phyloP scores from a whole-genome alignment of 2,329 filamentous ascomycete genomes.

The Pseudofabraea citricarpa region DNA sequence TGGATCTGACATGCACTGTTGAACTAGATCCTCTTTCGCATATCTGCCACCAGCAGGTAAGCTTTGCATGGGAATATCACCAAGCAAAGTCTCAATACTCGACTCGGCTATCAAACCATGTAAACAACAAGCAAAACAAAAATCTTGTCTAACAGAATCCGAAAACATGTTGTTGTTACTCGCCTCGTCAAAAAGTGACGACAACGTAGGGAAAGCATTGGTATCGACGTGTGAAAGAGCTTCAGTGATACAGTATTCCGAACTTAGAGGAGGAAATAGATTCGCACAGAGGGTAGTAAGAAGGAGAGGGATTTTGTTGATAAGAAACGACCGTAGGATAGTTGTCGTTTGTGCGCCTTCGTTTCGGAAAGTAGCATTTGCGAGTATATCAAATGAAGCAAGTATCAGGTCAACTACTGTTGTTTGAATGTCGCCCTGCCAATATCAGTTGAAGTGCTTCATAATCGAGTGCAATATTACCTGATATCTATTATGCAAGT shows the following conservation, averaged over 20 bases:
- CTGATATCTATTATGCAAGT: conserved; percentile 80
- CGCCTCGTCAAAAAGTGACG: conserved; percentile 57
- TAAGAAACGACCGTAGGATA: conserved; percentile 79
- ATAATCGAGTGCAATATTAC: conserved; percentile 36
- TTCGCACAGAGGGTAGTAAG: conserved; percentile 52
- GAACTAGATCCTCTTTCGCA: conserved; percentile 71
- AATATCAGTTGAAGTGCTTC: conserved; percentile 22
- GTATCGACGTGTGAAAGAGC: conserved; percentile 59
- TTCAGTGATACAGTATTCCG: conserved; percentile 62
- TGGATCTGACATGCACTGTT: conserved; percentile 71
- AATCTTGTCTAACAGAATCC: conserved; percentile 70
- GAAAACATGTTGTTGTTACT: conserved; percentile 49
- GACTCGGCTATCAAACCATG: conserved; percentile 78
- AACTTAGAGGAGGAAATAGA: conserved; percentile 52
- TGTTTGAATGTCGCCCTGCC: conserved; percentile 68
- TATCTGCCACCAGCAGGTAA: conserved; percentile 71
- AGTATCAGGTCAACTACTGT: conserved; percentile 79
- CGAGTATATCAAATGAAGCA: conserved; percentile 83
- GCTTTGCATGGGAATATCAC: conserved; percentile 77
- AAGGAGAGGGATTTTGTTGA: conserved; percentile 64
- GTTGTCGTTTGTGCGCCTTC: conserved; percentile 58
- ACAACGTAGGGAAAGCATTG: conserved; percentile 59
- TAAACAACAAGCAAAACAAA: conserved; percentile 84
- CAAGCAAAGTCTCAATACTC: conserved; percentile 74
- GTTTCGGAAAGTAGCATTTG: conserved; percentile 75